Evolutionary conservation across 257 asterid species (phyloP).

Genomic region (Prunella vulgaris): DNA sequence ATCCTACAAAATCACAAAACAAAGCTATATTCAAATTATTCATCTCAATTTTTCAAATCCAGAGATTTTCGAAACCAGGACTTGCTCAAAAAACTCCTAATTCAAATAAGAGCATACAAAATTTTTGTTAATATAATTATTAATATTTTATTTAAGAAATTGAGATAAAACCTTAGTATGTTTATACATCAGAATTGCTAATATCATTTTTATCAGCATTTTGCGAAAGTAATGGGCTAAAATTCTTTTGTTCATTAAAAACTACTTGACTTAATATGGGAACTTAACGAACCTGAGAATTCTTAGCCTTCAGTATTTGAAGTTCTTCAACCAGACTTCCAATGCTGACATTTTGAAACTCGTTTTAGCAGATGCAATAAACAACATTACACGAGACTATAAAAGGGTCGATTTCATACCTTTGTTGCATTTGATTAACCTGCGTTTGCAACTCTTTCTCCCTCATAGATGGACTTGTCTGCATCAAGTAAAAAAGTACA

Average conservation of each 20-base stretch:
- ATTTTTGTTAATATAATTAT: not conserved
- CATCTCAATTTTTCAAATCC: not conserved
- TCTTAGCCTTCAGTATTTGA: slow-evolving; percentile 60
- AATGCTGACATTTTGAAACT: slow-evolving; percentile 41
- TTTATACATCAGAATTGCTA: too few species aligned
- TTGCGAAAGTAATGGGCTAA: not conserved
- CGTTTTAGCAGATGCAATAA: slow-evolving; percentile 13
- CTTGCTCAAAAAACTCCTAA: not conserved
- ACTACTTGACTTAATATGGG: not conserved
- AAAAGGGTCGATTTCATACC: slow-evolving; percentile 32
- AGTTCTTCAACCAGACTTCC: slow-evolving; percentile 67
- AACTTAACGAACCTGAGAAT: slow-evolving; percentile 49
- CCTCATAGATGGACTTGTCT: slow-evolving; percentile 43
- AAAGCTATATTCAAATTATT: not conserved
- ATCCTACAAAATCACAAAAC: not conserved
- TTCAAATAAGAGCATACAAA: not conserved
- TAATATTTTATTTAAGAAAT: not conserved
- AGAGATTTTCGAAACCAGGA: not conserved
- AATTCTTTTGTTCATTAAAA: not conserved
- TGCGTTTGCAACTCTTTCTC: slow-evolving; percentile 70
- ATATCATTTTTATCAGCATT: not conserved
- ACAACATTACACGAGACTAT: not conserved
- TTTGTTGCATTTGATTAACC: slow-evolving; percentile 71
- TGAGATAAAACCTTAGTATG: too few species aligned
- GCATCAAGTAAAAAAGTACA: slow-evolving; percentile 17